Percentiles rank a stretch among this genome's conserved stretches.
phyloP scores from a whole-genome alignment of 2,329 filamentous ascomycete genomes.

The Elsinoe necatrix region DNA sequence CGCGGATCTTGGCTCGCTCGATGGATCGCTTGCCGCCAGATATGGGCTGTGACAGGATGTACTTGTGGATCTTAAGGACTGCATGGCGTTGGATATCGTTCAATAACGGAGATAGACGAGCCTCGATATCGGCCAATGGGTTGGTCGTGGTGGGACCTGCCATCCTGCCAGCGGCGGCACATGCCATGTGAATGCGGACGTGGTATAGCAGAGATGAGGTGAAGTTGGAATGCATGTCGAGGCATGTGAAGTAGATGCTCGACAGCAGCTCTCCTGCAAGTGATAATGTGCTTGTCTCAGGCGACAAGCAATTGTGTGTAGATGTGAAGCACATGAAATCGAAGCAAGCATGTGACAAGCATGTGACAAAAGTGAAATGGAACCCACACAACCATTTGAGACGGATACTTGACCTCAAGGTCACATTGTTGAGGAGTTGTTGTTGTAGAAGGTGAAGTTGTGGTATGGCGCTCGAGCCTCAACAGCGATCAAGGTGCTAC shows the following conservation, averaged over 20 bases:
- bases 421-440: neutral
- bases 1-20: neutral
- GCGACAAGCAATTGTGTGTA: slow-evolving; percentile 3
- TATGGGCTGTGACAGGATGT: neutral
- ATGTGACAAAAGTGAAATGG: neutral
- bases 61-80: slow-evolving; percentile 1
- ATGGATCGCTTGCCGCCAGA: neutral
- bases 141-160: neutral
- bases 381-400: neutral
- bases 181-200: neutral
- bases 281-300: neutral
- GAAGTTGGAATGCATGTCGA: neutral
- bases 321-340: neutral
- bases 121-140: neutral
- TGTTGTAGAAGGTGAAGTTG: too few relatives aligned
- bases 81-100: neutral
- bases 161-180: neutral
- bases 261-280: neutral
- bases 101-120: neutral
- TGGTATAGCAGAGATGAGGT: neutral
- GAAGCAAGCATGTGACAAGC: slow-evolving; percentile 10
- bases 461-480: too few relatives aligned
- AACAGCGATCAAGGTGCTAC: too few relatives aligned
- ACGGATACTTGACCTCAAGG: neutral
- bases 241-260: neutral